Percentiles rank a stretch among this genome's conserved stretches.
These are phyloP conservation scores for Phytophthora tubulina DNA, from an alignment of 352 stramenopile species.

Conservation along the genomic window DNA sequence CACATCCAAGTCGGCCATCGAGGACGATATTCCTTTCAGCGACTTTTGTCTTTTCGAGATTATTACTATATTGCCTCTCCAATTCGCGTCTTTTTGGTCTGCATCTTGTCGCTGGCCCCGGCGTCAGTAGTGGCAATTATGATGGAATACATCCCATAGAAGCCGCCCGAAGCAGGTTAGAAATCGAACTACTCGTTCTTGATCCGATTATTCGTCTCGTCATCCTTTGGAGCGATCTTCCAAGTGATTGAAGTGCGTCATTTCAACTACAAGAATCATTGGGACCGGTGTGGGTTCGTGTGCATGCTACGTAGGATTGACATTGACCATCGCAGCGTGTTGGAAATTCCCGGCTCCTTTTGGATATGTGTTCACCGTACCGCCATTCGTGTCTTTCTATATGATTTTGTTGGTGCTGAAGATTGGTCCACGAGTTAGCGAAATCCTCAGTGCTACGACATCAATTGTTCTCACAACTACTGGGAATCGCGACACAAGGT, in stretches of 20 bases:
- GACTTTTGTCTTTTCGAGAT: background rate
- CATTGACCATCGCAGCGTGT: constrained; percentile 11
- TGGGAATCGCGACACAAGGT: constrained; percentile 10
- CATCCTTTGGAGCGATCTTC: background rate
- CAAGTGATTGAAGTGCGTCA: constrained; percentile 1
- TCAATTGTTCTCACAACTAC: constrained; percentile 9
- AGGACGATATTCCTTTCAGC: background rate
- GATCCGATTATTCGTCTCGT: background rate
- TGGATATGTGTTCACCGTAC: constrained; percentile 22
- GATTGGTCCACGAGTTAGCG: constrained; percentile 7
- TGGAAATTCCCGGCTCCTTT: constrained; percentile 34
- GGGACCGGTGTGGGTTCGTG: background rate
- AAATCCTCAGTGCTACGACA: constrained; percentile 4
- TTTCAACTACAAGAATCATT: background rate
- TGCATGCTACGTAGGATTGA: constrained; percentile 13
- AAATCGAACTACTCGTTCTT: constrained; percentile 7
- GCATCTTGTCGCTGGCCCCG: background rate
- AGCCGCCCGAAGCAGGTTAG: background rate
- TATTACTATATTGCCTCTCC: background rate
- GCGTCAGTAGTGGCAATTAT: background rate
- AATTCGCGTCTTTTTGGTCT: background rate
- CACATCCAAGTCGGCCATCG: background rate
- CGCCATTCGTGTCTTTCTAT: constrained; percentile 19
- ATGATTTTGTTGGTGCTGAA: constrained; percentile 20
- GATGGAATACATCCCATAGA: background rate